Evolutionary conservation across 192 early-diverging fungal genomes (phyloP).

Genomic region (Coemansia sp.): DNA sequence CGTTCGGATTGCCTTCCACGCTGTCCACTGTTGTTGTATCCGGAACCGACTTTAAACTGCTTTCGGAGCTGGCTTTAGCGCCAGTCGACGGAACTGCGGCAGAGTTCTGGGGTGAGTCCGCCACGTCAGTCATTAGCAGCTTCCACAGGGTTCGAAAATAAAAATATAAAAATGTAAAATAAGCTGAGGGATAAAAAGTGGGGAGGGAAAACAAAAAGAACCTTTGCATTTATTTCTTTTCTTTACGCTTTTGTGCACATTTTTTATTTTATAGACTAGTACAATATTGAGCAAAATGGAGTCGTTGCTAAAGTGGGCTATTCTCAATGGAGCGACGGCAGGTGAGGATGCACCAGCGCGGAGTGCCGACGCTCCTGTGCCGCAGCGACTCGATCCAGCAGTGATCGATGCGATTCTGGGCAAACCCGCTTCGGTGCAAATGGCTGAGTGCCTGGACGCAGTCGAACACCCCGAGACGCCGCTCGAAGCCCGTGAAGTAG

Average conservation of each 20-base stretch:
- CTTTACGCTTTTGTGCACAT: neutral
- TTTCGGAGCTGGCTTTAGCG: neutral
- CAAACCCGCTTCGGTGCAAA: constrained; percentile 81
- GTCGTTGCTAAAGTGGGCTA: constrained; percentile 82
- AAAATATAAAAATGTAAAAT: constrained; percentile 5
- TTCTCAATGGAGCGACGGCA: constrained; percentile 72
- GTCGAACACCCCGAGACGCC: constrained; percentile 59
- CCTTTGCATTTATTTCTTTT: neutral
- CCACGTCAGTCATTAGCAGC: constrained; percentile 7
- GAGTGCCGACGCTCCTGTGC: constrained; percentile 15
- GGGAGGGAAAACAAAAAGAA: neutral
- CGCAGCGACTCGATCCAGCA: constrained; percentile 68
- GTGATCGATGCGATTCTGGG: constrained; percentile 92
- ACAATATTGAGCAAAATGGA: constrained; percentile 47
- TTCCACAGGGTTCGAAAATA: constrained; percentile 8
- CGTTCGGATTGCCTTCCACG: neutral
- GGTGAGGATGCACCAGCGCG: constrained; percentile 63
- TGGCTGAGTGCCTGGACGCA: constrained; percentile 81
- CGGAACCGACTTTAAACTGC: neutral
- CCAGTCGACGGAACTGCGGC: neutral
- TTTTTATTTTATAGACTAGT: neutral
- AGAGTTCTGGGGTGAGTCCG: constrained; percentile 8
- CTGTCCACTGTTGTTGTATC: neutral
- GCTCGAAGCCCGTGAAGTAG: constrained; percentile 68
- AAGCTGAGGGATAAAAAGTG: constrained; percentile 9